phyloP scores from a whole-genome alignment of 352 stramenopile species.

The Phytopythium ostracodes region DNA sequence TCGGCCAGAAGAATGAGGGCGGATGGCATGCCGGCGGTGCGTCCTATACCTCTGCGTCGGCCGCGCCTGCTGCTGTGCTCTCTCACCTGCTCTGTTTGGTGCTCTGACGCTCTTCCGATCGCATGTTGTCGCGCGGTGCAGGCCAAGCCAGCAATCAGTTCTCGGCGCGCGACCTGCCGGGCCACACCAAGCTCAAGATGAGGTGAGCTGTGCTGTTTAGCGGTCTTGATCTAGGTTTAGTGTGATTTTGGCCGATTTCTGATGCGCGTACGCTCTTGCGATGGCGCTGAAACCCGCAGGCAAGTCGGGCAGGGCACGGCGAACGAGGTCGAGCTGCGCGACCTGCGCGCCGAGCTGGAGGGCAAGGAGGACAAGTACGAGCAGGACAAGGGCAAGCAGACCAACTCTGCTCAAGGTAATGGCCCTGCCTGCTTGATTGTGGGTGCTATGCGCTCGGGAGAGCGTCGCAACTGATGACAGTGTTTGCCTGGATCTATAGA shows the following conservation, averaged over 20 bases:
- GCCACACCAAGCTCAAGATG: conserved; percentile 81
- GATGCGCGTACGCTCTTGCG: too few species aligned
- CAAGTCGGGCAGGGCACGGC: conserved; percentile 79
- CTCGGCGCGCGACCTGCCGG: conserved; percentile 75
- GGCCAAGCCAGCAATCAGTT: conserved; percentile 78
- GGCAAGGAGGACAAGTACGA: conserved; percentile 73
- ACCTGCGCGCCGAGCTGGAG: conserved; percentile 74
- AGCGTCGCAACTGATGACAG: background rate
- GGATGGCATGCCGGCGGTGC: conserved; percentile 79
- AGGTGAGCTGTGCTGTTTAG: conserved; percentile 22
- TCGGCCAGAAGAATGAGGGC: conserved; percentile 84
- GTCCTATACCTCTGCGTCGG: background rate
- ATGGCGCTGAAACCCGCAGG: too few species aligned
- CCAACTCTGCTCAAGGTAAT: conserved; percentile 77
- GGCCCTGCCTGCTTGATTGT: background rate
- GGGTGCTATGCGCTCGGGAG: background rate
- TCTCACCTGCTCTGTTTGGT: background rate
- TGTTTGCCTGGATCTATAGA: conserved; percentile 23
- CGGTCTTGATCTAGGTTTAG: too few species aligned
- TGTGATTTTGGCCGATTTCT: background rate
- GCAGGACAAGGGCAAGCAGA: conserved; percentile 66
- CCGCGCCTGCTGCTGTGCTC: background rate
- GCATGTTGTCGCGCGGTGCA: conserved; percentile 7
- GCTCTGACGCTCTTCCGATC: background rate
- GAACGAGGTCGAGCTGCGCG: conserved; percentile 70